A percentile compares a stretch with the other conserved stretches of the same genome.
phyloP scores from a whole-genome alignment of 2,329 filamentous ascomycete species.

The Pestalotiopsis sp. region DNA sequence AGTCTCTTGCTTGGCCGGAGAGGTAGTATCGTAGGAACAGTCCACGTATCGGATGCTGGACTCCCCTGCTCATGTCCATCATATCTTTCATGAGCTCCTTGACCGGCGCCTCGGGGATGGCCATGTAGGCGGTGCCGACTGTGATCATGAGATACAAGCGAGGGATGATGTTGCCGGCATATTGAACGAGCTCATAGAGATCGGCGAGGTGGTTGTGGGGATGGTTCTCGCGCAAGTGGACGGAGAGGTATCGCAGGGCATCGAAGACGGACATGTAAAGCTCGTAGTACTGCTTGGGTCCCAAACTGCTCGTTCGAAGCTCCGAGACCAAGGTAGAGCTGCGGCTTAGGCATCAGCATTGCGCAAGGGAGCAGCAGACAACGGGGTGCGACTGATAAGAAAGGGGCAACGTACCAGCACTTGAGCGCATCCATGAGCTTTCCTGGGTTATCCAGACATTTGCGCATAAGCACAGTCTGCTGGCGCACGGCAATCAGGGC shows the following conservation, averaged over 20 bases:
- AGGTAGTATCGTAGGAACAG: slow-evolving; percentile 96
- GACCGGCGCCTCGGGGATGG: slow-evolving; percentile 94
- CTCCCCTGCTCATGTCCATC: slow-evolving; percentile 99
- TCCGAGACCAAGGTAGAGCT: slow-evolving; percentile 99
- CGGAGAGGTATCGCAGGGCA: slow-evolving; percentile 91
- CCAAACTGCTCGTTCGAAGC: slow-evolving; percentile 90
- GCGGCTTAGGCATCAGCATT: slow-evolving; percentile 7
- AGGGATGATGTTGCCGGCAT: slow-evolving; percentile 96
- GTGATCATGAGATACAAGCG: slow-evolving; percentile 99
- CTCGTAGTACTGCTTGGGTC: slow-evolving; percentile 99
- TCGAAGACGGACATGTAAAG: slow-evolving; percentile 99
- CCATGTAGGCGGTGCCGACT: slow-evolving; percentile 98
- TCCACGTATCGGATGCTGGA: slow-evolving; percentile 94
- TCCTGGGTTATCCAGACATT: slow-evolving; percentile 92
- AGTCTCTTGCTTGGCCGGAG: slow-evolving; percentile 89
- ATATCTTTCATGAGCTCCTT: slow-evolving; percentile 99
- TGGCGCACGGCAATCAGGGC: slow-evolving; percentile 94
- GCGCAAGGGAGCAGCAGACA: slow-evolving; percentile 11
- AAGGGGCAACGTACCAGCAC: slow-evolving; percentile 77
- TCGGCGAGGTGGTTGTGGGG: slow-evolving; percentile 97
- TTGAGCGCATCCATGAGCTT: slow-evolving; percentile 99
- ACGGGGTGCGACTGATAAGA: background rate
- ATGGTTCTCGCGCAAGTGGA: slow-evolving; percentile 95
- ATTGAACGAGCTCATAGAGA: slow-evolving; percentile 95
- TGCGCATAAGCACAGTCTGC: slow-evolving; percentile 95